Evolutionary conservation across 352 stramenopile genomes (phyloP), one percentile per base, ranked within the genome.

Genomic region (Globisporangium uncinulatum): DNA sequence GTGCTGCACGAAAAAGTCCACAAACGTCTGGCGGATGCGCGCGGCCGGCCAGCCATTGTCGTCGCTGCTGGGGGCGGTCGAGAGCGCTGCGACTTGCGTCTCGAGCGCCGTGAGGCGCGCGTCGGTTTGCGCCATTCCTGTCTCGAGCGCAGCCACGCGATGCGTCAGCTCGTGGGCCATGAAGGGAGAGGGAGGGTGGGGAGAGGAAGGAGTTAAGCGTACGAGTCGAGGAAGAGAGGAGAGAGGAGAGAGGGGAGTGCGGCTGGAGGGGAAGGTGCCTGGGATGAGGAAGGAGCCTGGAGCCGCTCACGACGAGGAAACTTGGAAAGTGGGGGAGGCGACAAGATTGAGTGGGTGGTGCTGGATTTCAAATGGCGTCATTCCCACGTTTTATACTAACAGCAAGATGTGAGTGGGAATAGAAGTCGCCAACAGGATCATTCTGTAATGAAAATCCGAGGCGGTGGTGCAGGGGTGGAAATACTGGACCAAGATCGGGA

Each of bases 1-100:
- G 57, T 98, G 80, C 42, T 96, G 85, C 56, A 95, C 63, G 66
- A 99, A 99, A 70, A 97, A 99, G 51, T 98, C 82, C 57, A 99
- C 86, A 69, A 99, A 99, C 44, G 96, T 98, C 65, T 96, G 71
- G 55, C 97, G 93, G 46, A 99, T 97, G 67, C 96, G 93, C 67
- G 88, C 68, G 63, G 97, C 97, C 31, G 97, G 96, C 97, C 96
- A 99, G 24, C 24, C 24, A 29, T 29, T 29, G 64, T 91, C 57
- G 47, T 56, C 67, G 8, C 66, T 60, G 13, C 60, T 53, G 1
- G 58, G 67, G 9, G 70, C 62, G 9, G 62, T 58, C 2, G 58
- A 57, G 51, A 76, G 67, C 5, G n/a, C 24, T 1, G 31, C 50
- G 37, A 52, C 50, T 37, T 58, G 34, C 51, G 65, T 56, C 24